A percentile compares a stretch with the other conserved stretches of the same genome.
phyloP scores from a whole-genome alignment of 31 red algal species.

The Endocladia muricata region DNA sequence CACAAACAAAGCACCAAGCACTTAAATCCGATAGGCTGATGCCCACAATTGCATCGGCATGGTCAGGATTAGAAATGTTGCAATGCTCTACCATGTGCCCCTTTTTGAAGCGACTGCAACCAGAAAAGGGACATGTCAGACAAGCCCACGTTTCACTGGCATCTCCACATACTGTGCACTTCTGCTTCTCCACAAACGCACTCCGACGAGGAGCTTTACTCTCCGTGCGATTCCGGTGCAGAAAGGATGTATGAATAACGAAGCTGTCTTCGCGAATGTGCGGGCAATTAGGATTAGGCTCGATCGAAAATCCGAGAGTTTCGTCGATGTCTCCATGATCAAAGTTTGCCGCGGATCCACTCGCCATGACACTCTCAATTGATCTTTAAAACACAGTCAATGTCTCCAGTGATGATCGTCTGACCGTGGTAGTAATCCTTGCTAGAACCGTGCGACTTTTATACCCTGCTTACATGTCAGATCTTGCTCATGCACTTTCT shows the following conservation, averaged over 20 bases:
- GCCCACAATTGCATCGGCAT: conserved; percentile 21
- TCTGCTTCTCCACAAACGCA: conserved; percentile 15
- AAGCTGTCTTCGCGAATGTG: conserved; percentile 20
- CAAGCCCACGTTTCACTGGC: conserved; percentile 50
- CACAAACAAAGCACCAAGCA: conserved; percentile 61
- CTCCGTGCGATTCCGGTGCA: background rate
- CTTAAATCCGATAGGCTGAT: conserved; percentile 53
- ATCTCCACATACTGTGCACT: conserved; percentile 35
- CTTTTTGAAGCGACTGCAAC: conserved; percentile 43
- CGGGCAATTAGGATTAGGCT: conserved; percentile 35
- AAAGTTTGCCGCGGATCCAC: no score
- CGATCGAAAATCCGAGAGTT: conserved; percentile 43
- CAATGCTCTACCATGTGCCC: conserved; percentile 51
- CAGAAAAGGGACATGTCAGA: conserved; percentile 36
- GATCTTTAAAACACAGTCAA: no score
- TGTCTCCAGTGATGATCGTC: no score
- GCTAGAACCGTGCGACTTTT: no score
- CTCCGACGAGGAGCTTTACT: conserved; percentile 17
- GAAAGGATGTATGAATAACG: background rate
- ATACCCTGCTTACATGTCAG: no score
- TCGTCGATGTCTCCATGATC: no score
- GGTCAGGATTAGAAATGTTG: background rate
- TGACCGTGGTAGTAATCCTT: no score
- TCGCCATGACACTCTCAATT: no score
- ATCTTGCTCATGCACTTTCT: no score